Evolutionary conservation across 495 filamentous ascomycete species (phyloP).

Genomic region (Tuber brumale): DNA sequence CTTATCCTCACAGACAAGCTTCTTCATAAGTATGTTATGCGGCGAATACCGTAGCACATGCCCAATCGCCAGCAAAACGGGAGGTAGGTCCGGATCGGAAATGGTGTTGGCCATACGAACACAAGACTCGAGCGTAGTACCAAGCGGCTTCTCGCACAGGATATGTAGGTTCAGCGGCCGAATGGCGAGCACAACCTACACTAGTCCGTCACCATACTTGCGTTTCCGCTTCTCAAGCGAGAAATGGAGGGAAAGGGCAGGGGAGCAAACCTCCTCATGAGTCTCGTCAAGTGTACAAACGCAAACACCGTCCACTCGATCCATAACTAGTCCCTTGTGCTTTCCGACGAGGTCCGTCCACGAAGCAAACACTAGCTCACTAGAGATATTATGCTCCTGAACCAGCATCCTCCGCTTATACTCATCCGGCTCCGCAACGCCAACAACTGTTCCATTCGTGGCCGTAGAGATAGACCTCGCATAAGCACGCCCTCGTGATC

Average conservation of each 20-base stretch:
- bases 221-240: too few species aligned
- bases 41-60: constrained; percentile 78
- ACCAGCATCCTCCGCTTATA: constrained; percentile 69
- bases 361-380: constrained; percentile 59
- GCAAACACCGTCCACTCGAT: constrained; percentile 70
- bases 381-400: constrained; percentile 53
- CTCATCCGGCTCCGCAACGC: constrained; percentile 73
- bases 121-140: constrained; percentile 35
- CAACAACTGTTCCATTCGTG: constrained; percentile 59
- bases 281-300: constrained; percentile 84
- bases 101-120: constrained; percentile 52
- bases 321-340: constrained; percentile 51
- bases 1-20: constrained; percentile 63
- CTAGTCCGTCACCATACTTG: neutral
- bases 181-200: constrained; percentile 31
- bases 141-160: constrained; percentile 88
- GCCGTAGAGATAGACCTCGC: constrained; percentile 55
- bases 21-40: constrained; percentile 77
- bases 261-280: constrained; percentile 55
- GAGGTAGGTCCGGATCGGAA: constrained; percentile 45
- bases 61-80: constrained; percentile 72
- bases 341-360: constrained; percentile 69
- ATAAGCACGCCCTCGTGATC: constrained; percentile 74
- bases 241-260: neutral
- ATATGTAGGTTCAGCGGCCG: constrained; percentile 63